Evolutionary conservation across 2,329 filamentous ascomycete species (phyloP), one percentile per base, ranked within the genome.

Genomic region (Didymellaceae sp.): DNA sequence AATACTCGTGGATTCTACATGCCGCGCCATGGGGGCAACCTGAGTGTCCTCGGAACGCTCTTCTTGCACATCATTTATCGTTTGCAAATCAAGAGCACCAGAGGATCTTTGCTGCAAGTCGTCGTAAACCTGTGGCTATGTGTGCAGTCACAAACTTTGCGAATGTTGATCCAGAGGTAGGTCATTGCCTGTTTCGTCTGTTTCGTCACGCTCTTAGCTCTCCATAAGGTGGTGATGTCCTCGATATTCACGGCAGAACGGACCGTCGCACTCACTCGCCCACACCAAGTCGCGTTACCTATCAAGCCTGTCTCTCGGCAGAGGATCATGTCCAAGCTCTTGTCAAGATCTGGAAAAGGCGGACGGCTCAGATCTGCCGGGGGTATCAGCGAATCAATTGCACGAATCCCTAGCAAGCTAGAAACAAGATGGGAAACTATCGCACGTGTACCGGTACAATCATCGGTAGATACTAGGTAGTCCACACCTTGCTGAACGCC

Each of bases 11-110:
- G n/a, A n/a, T n/a, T 47, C 42, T 45, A 28, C 44, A 49, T 32
- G 32, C 45, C 39, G 32, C 50, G 30, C 49, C 48, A 54, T 45
- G 50, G 47, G 48, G 41, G 43, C 20, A 32, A 30, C 33, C 16
- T 44, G 34, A 7, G 40, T 21, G 31, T 26, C n/a, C 46, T 52
- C 50, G 54, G 55, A 37, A 57, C 55, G 37, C 45, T 54, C 45
- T 49, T 53, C 30, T 34, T 33, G 30, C 21, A 35, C n/a, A 41
- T 33, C 40, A 18, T 31, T 21, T 4, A 45, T 34, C 40, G 39
- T n/a, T 39, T 31, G 34, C 42, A 49, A 40, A 14, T 31, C 32
- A 33, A 52, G 52, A 45, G 57, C 54, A 52, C 55, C 24, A 11
- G 11, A 11, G 6, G 26, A 28, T 28, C 22, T 9, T 5, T 13